These are phyloP conservation scores for Aspergillus quadricinctus DNA, from an alignment of 2,329 filamentous ascomycete species.

Conservation along the genomic window DNA sequence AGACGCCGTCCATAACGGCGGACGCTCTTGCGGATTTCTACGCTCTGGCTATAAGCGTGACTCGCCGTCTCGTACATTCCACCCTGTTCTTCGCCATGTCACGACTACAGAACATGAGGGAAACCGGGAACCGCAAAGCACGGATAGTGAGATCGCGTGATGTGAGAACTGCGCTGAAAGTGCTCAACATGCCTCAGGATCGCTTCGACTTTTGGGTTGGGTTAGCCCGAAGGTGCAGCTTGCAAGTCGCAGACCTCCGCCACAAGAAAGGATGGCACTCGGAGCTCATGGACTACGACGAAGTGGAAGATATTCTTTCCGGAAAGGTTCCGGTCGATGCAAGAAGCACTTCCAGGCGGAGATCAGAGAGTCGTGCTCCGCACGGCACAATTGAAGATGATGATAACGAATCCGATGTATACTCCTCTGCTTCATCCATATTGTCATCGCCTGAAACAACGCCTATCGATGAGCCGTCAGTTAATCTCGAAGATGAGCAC, in stretches of 20 bases:
- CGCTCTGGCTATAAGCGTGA: conserved; percentile 62
- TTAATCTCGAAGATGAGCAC: conserved; percentile 39
- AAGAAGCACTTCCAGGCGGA: conserved; percentile 4
- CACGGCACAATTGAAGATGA: conserved; percentile 4
- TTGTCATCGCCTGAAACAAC: conserved; percentile 2
- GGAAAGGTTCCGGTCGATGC: conserved; percentile 3
- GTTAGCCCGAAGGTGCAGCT: conserved; percentile 48
- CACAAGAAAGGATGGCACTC: conserved; percentile 29
- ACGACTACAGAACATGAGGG: conserved; percentile 53
- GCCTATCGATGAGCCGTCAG: conserved; percentile 7
- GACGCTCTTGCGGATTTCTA: conserved; percentile 76
- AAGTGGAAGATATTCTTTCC: conserved; percentile 40
- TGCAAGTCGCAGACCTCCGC: conserved; percentile 46
- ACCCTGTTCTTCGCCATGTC: conserved; percentile 67
- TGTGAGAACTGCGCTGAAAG: conserved; percentile 51
- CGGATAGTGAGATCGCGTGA: conserved; percentile 44
- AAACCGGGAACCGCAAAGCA: conserved; percentile 24
- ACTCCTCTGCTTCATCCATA: conserved; percentile 1
- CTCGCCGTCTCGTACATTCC: conserved; percentile 65
- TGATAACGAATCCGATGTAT: conserved; percentile 5
- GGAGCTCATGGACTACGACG: conserved; percentile 33
- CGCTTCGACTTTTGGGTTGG: conserved; percentile 49
- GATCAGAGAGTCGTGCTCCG: not conserved
- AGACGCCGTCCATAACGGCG: conserved; percentile 65
- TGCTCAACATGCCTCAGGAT: conserved; percentile 49